These are phyloP conservation scores for Cystobasidium sp. DNA, from an alignment of 1,284 basidiomycete species.

Conservation along the genomic window DNA sequence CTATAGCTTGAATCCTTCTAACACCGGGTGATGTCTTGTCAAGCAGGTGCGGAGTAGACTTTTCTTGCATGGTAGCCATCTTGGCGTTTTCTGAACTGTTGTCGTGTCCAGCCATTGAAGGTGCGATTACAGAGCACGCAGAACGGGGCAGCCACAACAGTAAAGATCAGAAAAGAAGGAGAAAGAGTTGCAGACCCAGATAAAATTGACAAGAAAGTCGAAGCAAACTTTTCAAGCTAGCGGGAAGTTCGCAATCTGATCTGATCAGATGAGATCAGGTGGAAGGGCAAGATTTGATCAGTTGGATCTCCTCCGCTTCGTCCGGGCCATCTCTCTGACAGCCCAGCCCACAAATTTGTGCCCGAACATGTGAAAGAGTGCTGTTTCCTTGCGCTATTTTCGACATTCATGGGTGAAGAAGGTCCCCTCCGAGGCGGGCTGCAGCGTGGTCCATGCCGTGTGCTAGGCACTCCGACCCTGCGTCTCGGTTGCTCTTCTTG, in stretches of 20 bases:
- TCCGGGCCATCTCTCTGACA: neutral
- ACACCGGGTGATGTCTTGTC: constrained; percentile 52
- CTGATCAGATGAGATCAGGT: constrained; percentile 17
- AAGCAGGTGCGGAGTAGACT: neutral
- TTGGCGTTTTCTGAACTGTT: neutral
- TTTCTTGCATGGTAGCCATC: neutral
- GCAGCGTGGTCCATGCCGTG: too few species aligned
- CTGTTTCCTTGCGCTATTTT: too few species aligned
- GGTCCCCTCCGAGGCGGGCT: too few species aligned
- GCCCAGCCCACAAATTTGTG: too few species aligned
- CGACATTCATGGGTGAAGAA: too few species aligned
- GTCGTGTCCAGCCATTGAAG: neutral
- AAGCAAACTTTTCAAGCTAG: constrained; percentile 6
- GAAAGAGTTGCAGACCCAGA: neutral
- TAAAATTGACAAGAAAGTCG: neutral
- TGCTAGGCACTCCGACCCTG: too few species aligned
- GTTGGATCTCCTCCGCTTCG: neutral
- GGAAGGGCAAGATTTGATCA: neutral
- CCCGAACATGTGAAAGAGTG: too few species aligned
- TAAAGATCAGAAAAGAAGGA: neutral
- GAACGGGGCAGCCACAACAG: neutral
- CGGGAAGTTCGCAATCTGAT: neutral
- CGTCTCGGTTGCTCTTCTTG: too few species aligned
- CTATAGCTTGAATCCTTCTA: constrained; percentile 56
- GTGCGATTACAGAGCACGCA: neutral